Evolutionary conservation across 345 rosid species (phyloP).

Genomic region (Melaleuca alternifolia): DNA sequence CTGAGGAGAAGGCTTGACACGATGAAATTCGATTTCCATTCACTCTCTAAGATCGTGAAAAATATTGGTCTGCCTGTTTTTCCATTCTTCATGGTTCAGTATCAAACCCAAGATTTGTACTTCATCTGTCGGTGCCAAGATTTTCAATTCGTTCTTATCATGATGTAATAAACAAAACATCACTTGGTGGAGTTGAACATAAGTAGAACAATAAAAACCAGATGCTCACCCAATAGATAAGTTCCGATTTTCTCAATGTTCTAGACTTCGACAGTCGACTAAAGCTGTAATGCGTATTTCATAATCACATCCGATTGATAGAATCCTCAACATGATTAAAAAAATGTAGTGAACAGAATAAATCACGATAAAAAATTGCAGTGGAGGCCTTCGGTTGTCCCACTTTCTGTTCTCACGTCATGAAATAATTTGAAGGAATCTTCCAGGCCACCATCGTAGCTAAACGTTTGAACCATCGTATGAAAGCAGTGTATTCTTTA

Average conservation of each 20-base stretch:
- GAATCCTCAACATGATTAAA: neutral
- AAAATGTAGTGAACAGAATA: neutral
- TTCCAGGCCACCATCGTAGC: neutral
- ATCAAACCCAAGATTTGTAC: neutral
- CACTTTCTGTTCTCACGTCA: neutral
- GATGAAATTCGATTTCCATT: neutral
- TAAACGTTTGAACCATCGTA: neutral
- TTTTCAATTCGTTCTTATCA: neutral
- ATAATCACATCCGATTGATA: neutral
- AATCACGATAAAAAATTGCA: neutral
- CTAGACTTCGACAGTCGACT: neutral
- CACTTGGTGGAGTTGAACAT: neutral
- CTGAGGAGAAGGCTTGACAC: neutral
- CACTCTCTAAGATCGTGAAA: neutral
- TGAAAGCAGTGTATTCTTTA: neutral
- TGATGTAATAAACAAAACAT: neutral
- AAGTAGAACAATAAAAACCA: neutral
- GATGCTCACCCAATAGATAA: neutral
- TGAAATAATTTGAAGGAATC: neutral
- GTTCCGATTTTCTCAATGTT: neutral
- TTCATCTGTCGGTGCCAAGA: neutral
- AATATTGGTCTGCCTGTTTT: neutral
- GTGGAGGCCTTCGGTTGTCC: neutral
- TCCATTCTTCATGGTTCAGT: accelerated
- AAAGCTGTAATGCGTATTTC: neutral